Evolutionary conservation across 371 early-diverging fungal species (phyloP).

Genomic region (Choanephora cucurbitarum): DNA sequence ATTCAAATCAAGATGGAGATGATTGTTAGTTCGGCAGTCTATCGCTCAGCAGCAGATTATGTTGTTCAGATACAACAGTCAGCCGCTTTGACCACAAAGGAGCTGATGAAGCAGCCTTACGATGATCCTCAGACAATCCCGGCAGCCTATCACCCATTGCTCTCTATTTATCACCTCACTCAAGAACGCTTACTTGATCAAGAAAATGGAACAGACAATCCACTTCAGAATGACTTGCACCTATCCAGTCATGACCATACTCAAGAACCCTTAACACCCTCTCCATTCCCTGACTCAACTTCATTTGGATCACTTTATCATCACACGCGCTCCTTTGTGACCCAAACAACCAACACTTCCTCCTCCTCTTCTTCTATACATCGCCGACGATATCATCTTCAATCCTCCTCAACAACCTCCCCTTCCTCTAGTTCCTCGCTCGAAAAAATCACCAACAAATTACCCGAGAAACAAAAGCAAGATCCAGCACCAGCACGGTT

Average conservation of each 20-base stretch:
- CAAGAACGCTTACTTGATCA: slow-evolving; percentile 77
- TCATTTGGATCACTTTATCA: too few relatives aligned
- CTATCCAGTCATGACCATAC: too few relatives aligned
- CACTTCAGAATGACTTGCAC: too few relatives aligned
- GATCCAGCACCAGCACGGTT: not conserved
- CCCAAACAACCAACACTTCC: too few relatives aligned
- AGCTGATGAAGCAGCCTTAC: slow-evolving; percentile 42
- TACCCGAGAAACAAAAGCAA: slow-evolving; percentile 10
- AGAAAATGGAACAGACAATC: slow-evolving; percentile 61
- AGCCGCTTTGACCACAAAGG: slow-evolving; percentile 37
- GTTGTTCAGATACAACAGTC: slow-evolving; percentile 15
- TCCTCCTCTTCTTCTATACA: too few relatives aligned
- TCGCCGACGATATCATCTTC: too few relatives aligned
- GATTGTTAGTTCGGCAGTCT: slow-evolving; percentile 41
- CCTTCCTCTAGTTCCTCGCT: too few relatives aligned
- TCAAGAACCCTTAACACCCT: too few relatives aligned
- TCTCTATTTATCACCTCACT: slow-evolving; percentile 85
- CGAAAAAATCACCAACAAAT: not conserved
- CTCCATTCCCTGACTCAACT: too few relatives aligned
- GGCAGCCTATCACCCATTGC: slow-evolving; percentile 63
- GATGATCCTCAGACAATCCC: slow-evolving; percentile 47
- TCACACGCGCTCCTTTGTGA: too few relatives aligned
- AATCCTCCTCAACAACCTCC: too few relatives aligned
- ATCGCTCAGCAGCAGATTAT: slow-evolving; percentile 24
- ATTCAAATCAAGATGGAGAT: slow-evolving; percentile 56